Base-by-base conservation (phyloP, 2,329 filamentous ascomycete species). In the Cadophora sp. region DNA sequence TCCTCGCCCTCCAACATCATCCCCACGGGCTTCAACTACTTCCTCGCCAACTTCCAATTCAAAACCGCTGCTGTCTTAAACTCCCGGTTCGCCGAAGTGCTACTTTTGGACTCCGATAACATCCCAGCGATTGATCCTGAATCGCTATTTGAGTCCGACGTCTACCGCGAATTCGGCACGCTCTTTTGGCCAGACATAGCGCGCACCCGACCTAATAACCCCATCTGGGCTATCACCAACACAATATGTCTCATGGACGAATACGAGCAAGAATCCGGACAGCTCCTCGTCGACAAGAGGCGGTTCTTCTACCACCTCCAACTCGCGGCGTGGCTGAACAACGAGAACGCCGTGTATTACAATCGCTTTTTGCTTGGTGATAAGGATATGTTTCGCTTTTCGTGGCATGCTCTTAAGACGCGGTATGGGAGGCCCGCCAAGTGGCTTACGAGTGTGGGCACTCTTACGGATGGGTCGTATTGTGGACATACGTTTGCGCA, bases 171-270 rank as follows among this genome's bases (percentile, higher is more conserved):
- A 60, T 77, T 72, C 65, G 77, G 76, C 62, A 76, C 75, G 14
- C 61, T 79, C 24, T 79, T 79, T 70, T 79, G 77, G 77, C 78
- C 78, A 16, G 78, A 80, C 62, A 78, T 78, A 63, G 65, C 65
- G 24, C 73, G 77, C 22, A 77, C 78, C 9, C 16, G 60, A 18
- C 59, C 59, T 4, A 51, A 63, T 16, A 78, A 77, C 6, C 73
- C 75, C 36, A 78, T 77, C 75, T 72, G 65, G 65, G 53, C 76
- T 51, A 79, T 78, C 67, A 78, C 76, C 9, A 79, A 79, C 69
- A 79, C 78, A 7, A n/a, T 65, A 8, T 79, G 77, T 62, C 72
- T 73, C 22, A 75, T 76, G 71, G 70, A 78, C 64, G 78, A 79
- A 63, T 79, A 78, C 64, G 78, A 79, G 77, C 65, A 66, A 43